Conservation (phyloP, 208 protist species). For the Trypanosoma cruzi region DNA sequence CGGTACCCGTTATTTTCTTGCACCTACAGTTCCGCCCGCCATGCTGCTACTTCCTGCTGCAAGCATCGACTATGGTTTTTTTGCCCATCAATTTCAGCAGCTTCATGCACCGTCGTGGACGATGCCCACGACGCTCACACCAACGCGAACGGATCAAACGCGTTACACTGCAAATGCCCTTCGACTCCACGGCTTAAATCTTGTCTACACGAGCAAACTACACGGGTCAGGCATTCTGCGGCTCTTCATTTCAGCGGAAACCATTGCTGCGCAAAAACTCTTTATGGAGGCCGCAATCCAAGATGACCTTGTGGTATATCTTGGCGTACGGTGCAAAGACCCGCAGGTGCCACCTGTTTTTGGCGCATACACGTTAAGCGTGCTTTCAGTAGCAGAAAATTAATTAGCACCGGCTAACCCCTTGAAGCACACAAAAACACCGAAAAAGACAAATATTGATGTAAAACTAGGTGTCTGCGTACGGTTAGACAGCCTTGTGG, state of each 20-base stretch:
- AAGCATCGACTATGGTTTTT: slow-evolving; percentile 29
- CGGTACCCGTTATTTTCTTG: slow-evolving; percentile 57
- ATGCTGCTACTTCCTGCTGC: slow-evolving; percentile 64
- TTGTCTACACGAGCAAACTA: slow-evolving; percentile 46
- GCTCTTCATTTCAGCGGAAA: slow-evolving; percentile 56
- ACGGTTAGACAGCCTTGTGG: too few species aligned
- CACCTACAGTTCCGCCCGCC: slow-evolving; percentile 50
- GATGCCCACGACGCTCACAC: slow-evolving; percentile 34
- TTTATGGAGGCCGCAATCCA: slow-evolving; percentile 43
- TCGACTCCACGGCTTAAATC: slow-evolving; percentile 51
- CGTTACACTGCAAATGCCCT: slow-evolving; percentile 47
- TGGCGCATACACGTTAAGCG: slow-evolving; percentile 44
- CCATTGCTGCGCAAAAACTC: slow-evolving; percentile 38
- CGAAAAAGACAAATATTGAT: too few species aligned
- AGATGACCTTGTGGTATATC: slow-evolving; percentile 29
- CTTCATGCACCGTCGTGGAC: slow-evolving; percentile 41
- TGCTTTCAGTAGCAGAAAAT: slow-evolving; percentile 25
- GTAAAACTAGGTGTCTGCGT: too few species aligned
- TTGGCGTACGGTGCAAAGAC: slow-evolving; percentile 46
- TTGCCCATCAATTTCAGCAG: slow-evolving; percentile 29
- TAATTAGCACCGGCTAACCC: too few species aligned
- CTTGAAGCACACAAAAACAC: too few species aligned
- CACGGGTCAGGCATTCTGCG: slow-evolving; percentile 11
- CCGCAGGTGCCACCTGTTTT: slow-evolving; percentile 41
- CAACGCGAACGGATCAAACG: slow-evolving; percentile 24